phyloP scores from a whole-genome alignment of 2,329 filamentous ascomycete species.

The Helotiales sp. region DNA sequence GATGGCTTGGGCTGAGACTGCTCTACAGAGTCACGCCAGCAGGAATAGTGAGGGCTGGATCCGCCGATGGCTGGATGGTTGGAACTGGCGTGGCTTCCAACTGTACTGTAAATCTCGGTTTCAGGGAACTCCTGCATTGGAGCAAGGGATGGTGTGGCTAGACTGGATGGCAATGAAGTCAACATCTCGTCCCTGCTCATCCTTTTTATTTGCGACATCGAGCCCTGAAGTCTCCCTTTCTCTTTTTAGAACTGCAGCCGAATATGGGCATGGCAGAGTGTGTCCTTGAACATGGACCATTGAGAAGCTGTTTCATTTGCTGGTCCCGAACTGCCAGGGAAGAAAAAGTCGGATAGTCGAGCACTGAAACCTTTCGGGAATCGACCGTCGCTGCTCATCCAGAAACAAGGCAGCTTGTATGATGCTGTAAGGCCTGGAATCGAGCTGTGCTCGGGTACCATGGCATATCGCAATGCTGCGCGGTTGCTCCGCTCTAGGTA shows the following conservation, averaged over 20 bases:
- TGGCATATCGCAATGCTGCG: background rate
- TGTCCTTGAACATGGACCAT: background rate
- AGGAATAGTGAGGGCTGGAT: background rate
- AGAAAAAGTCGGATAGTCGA: background rate
- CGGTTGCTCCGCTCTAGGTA: too few relatives aligned
- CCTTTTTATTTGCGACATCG: background rate
- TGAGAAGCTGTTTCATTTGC: background rate
- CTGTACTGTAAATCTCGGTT: background rate
- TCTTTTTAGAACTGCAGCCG: background rate
- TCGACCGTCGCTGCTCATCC: slow-evolving; percentile 4
- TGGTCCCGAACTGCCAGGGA: background rate
- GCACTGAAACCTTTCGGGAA: background rate
- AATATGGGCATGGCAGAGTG: background rate
- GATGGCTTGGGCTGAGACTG: background rate
- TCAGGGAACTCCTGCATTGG: background rate
- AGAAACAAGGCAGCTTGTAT: background rate
- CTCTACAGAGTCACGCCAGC: background rate
- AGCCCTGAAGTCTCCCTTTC: background rate
- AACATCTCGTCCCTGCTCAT: background rate
- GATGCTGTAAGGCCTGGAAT: background rate
- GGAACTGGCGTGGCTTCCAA: background rate
- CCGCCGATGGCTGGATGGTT: background rate
- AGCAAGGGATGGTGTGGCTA: background rate
- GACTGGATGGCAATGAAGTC: background rate
- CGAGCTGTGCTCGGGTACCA: background rate